These are phyloP conservation scores for Pseudotsuga menziesii DNA, from an alignment of 75 land plant genomes.

Conservation along the genomic window DNA sequence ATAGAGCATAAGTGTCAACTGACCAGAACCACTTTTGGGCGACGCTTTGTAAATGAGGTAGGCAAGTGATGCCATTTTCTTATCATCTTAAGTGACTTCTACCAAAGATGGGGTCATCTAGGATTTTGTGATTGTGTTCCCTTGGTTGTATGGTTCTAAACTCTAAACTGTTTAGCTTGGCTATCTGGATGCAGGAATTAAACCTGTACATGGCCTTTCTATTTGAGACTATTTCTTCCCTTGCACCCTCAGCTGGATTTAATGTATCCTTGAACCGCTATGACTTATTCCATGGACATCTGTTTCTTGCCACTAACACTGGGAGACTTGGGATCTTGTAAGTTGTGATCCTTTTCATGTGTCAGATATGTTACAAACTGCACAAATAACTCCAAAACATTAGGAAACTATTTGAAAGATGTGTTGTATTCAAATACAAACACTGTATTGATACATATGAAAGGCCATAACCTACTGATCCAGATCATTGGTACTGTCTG, in stretches of 20 bases:
- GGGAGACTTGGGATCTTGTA: slow-evolving; percentile 91
- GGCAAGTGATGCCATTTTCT: slow-evolving; percentile 4
- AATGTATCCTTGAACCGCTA: slow-evolving; percentile 75
- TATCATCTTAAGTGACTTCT: background rate
- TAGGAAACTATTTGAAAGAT: background rate
- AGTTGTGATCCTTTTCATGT: slow-evolving; percentile 25
- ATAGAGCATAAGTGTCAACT: slow-evolving; percentile 52
- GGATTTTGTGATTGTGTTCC: slow-evolving; percentile 1
- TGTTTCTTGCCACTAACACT: slow-evolving; percentile 65
- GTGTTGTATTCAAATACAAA: background rate
- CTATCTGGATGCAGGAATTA: slow-evolving; percentile 50
- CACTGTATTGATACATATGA: background rate
- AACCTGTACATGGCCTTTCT: slow-evolving; percentile 77
- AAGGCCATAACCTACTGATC: background rate
- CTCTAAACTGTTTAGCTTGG: background rate
- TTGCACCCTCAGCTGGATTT: slow-evolving; percentile 73
- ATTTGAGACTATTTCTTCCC: slow-evolving; percentile 63
- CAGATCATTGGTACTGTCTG: slow-evolving; percentile 1
- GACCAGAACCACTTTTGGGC: slow-evolving; percentile 78
- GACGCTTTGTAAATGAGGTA: slow-evolving; percentile 64
- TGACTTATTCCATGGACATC: slow-evolving; percentile 95
- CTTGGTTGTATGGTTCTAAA: slow-evolving; percentile 3
- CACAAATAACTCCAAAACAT: background rate
- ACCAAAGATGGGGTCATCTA: background rate
- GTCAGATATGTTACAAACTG: slow-evolving; percentile 1